These are phyloP conservation scores for Powellomyces hirtus DNA, from an alignment of 192 early-diverging fungal genomes.

Conservation along the genomic window DNA sequence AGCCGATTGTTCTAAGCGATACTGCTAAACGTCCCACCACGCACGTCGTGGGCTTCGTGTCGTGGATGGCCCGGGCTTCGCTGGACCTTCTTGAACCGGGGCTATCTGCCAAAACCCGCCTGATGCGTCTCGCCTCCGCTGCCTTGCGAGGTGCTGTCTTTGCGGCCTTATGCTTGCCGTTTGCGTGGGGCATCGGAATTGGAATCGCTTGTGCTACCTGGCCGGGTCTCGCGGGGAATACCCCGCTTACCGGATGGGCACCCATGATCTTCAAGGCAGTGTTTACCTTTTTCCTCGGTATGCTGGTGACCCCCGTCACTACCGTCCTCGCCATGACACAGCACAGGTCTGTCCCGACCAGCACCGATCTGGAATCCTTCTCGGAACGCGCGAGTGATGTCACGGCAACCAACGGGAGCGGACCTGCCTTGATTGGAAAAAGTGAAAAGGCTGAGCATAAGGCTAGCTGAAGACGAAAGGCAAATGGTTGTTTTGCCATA, in stretches of 20 bases:
- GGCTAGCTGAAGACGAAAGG: no score
- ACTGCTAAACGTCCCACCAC: no score
- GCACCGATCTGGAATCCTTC: no score
- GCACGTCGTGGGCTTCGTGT: background rate
- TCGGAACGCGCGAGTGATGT: no score
- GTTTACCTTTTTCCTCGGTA: slow-evolving; percentile 14
- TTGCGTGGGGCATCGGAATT: slow-evolving; percentile 18
- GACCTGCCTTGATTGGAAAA: no score
- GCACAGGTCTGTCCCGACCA: no score
- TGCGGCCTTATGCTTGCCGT: background rate
- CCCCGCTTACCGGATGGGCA: slow-evolving; percentile 6
- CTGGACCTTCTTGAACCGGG: slow-evolving; percentile 20
- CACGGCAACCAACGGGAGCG: no score
- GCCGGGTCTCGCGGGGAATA: background rate
- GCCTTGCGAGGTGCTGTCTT: background rate
- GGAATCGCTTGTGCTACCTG: slow-evolving; percentile 16
- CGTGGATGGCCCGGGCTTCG: background rate
- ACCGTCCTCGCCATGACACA: slow-evolving; percentile 20
- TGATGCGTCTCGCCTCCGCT: background rate
- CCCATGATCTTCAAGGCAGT: slow-evolving; percentile 24
- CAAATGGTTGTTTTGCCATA: no score
- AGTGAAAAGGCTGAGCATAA: no score
- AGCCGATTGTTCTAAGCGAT: slow-evolving; percentile 2
- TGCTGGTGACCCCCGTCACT: slow-evolving; percentile 15
- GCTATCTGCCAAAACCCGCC: background rate